phyloP scores from a whole-genome alignment of 106 monocot genomes.

The Xerophyta viscosa region DNA sequence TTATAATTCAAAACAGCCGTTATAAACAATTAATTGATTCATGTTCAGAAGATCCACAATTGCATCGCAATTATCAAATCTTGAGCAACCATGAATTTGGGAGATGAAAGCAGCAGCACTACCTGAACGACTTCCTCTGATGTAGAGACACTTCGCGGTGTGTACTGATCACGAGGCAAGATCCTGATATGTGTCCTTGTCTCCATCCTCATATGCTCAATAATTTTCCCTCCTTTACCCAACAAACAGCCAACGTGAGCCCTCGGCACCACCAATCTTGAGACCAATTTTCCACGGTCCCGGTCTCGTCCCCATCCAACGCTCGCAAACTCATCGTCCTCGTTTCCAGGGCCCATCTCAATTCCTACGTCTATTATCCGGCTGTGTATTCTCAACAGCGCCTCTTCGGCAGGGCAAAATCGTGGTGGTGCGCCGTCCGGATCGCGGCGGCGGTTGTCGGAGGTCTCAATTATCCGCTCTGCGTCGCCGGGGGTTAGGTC shows the following conservation, averaged over 20 bases:
- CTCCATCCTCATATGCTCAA: slow-evolving; percentile 97
- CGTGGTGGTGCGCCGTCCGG: slow-evolving; percentile 78
- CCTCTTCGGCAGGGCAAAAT: slow-evolving; percentile 89
- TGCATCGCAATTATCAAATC: not conserved
- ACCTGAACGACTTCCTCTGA: slow-evolving; percentile 97
- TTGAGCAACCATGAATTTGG: too few relatives aligned
- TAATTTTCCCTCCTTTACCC: slow-evolving; percentile 95
- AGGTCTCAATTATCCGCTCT: slow-evolving; percentile 84
- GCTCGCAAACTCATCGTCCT: slow-evolving; percentile 13
- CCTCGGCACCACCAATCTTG: slow-evolving; percentile 80
- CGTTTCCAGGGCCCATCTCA: slow-evolving; percentile 17
- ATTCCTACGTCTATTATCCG: slow-evolving; percentile 55
- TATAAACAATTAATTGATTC: too few relatives aligned
- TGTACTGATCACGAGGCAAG: slow-evolving; percentile 73
- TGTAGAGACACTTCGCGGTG: slow-evolving; percentile 65
- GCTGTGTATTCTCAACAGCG: slow-evolving; percentile 65
- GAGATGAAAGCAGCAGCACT: not conserved
- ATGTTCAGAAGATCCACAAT: too few relatives aligned
- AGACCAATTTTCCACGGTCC: slow-evolving; percentile 42
- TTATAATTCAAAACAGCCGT: too few relatives aligned
- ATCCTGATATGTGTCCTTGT: slow-evolving; percentile 94
- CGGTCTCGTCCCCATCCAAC: slow-evolving; percentile 28
- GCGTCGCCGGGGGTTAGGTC: slow-evolving; percentile 55
- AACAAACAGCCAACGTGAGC: slow-evolving; percentile 85
- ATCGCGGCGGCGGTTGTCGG: slow-evolving; percentile 58